Base-by-base conservation (phyloP, 1,284 basidiomycete species). In the Amylostereum areolatum region DNA sequence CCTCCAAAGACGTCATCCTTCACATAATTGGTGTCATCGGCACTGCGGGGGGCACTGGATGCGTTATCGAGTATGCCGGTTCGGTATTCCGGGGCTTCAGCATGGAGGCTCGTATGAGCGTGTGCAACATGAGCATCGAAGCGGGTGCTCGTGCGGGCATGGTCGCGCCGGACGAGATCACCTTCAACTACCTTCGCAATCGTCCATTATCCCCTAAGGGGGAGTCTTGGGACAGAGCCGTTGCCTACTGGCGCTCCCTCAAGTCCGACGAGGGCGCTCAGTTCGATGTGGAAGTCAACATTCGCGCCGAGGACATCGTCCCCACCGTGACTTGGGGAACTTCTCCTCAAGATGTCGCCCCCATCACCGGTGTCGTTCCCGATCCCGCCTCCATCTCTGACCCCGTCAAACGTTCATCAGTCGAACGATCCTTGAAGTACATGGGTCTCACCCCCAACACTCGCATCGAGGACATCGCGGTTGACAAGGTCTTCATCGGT, bases 41-140 rank as follows among this genome's bases (percentile, higher is more conserved):
- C 53, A 96, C 94, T 28, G 94, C 94, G 28, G 94, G 94, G 56
- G 95, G 93, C 43, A 97, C 90, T 5, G 95, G 93, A 9, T 82
- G 78, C 59, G 92, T 97, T 55, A 94, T 97, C 64, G 94, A 97
- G 69, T 97, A 89, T 62, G 86, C 92, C 45, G 94, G 94, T 6
- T 89, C 89, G 2, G 90, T 94, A 48, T 92, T 97, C 69, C 89
- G 92, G 52, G 79, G 78, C 11, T 88, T 97, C 63, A 92, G 88
- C 62, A 95, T 97, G 92, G 94, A 97, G 66, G 92, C 89, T 36
- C 83, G 93, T 46, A 97, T 97, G 93, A 94, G 91, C 59, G 92
- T 93, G 58, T 97, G 93, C 71, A 97, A 97, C 73, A 97, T 97
- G 94, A 93, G 91, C 55, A 97, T 97, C 65, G 94, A 97, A 69